A percentile compares a stretch with the other conserved stretches of the same genome.
Evolutionary conservation across 257 asterid genomes (phyloP).

Genomic region (Fraxinus excelsior): DNA sequence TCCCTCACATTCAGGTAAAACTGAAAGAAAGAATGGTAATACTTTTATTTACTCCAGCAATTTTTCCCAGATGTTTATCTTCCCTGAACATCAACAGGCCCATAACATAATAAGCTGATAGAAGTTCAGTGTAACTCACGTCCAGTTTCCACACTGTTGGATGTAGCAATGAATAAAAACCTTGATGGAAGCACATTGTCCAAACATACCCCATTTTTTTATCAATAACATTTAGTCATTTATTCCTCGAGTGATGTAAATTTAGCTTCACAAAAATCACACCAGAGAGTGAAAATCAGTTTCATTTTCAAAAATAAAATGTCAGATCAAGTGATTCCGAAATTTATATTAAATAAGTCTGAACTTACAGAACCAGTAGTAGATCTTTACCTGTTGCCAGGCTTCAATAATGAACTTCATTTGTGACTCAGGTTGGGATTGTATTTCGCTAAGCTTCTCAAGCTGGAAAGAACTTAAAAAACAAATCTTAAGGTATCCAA

Average conservation of each 20-base stretch:
- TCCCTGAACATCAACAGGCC: background rate
- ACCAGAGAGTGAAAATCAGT: background rate
- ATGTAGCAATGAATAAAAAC: constrained; percentile 20
- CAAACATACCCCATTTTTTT: constrained; percentile 9
- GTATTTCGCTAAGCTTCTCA: constrained; percentile 87
- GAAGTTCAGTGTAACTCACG: background rate
- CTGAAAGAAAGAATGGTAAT: background rate
- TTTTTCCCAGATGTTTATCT: background rate
- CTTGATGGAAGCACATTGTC: constrained; percentile 10
- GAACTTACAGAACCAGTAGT: background rate
- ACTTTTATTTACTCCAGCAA: constrained; percentile 3
- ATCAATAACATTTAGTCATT: background rate
- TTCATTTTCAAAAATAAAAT: background rate
- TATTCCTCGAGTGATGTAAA: background rate
- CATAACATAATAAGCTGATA: background rate
- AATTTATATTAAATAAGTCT: background rate
- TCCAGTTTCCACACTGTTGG: constrained; percentile 12
- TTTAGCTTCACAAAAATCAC: background rate
- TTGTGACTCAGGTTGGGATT: constrained; percentile 87
- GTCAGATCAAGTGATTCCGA: constrained; percentile 2
- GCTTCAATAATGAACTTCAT: constrained; percentile 88
- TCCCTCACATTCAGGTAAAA: background rate
- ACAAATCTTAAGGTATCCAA: constrained; percentile 6
- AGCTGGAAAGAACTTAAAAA: constrained; percentile 53
- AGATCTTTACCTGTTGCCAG: constrained; percentile 83